Conservation (phyloP, 345 rosid species). For the Murraya koenigii region DNA sequence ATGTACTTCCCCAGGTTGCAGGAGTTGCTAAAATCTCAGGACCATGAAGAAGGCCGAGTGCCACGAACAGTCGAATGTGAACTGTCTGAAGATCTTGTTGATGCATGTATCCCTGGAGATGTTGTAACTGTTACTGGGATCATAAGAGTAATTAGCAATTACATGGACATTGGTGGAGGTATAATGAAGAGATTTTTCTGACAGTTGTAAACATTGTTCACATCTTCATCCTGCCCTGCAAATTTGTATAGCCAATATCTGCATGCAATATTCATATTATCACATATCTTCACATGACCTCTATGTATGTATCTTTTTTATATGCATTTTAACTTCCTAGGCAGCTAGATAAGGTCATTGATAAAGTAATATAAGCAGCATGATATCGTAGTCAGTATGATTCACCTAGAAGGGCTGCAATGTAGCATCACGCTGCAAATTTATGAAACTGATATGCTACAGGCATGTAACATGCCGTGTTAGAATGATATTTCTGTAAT, state of each 20-base stretch:
- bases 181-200: slow-evolving; percentile 8
- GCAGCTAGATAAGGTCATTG: not conserved
- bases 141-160: slow-evolving; percentile 78
- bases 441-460: not conserved
- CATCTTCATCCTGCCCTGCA: not conserved
- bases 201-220: not conserved
- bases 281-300: slow-evolving; percentile 1
- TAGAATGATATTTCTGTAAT: not conserved
- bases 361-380: not conserved
- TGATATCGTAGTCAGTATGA: not conserved
- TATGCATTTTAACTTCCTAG: not conserved
- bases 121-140: slow-evolving; percentile 96
- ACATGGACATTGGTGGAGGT: slow-evolving; percentile 99
- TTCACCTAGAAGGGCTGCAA: not conserved
- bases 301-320: not conserved
- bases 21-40: slow-evolving; percentile 70
- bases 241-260: too few relatives aligned
- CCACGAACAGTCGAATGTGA: slow-evolving; percentile 99
- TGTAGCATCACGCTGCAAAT: not conserved
- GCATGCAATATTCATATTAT: not conserved
- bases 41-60: slow-evolving; percentile 96
- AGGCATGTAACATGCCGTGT: not conserved
- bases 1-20: slow-evolving; percentile 54
- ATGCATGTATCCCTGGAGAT: slow-evolving; percentile 93
- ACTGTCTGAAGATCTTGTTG: slow-evolving; percentile 87